A percentile compares a stretch with the other conserved stretches of the same genome.
phyloP scores from a whole-genome alignment of 805 yeast genomes.

The Myxozyma vanderwaltii region DNA sequence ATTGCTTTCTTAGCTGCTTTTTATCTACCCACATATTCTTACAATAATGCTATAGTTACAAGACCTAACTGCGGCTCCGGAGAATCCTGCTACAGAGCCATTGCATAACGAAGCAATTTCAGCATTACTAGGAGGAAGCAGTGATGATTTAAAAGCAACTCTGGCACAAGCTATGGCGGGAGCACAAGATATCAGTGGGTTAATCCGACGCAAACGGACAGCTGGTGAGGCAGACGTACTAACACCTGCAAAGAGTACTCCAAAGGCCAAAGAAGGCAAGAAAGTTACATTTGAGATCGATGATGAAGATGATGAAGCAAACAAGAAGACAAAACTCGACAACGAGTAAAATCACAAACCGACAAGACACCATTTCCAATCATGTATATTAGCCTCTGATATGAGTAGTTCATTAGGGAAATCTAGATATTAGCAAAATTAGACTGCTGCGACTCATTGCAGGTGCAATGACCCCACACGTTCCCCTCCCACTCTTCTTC shows the following conservation, averaged over 20 bases:
- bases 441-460: too few species aligned
- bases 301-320: not conserved
- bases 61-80: slow-evolving; percentile 11
- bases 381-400: not conserved
- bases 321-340: slow-evolving; percentile 9
- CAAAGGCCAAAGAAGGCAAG: not conserved
- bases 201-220: slow-evolving; percentile 27
- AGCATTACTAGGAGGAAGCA: slow-evolving; percentile 9
- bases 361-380: too few species aligned
- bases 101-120: not conserved
- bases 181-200: slow-evolving; percentile 29
- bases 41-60: slow-evolving; percentile 11
- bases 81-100: not conserved
- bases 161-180: slow-evolving; percentile 22
- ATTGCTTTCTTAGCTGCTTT: slow-evolving; percentile 37
- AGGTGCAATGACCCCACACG: too few species aligned
- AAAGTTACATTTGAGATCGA: not conserved
- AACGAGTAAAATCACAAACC: not conserved
- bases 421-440: too few species aligned
- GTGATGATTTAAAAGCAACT: slow-evolving; percentile 7
- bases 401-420: too few species aligned
- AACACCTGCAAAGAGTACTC: not conserved
- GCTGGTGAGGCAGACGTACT: slow-evolving; percentile 1
- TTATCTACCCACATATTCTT: not conserved
- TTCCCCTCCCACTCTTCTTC: too few species aligned